A percentile compares a stretch with the other conserved stretches of the same genome.
Evolutionary conservation across 1,139 yeast genomes (phyloP).

Genomic region (Saccharomyces pastorianus): DNA sequence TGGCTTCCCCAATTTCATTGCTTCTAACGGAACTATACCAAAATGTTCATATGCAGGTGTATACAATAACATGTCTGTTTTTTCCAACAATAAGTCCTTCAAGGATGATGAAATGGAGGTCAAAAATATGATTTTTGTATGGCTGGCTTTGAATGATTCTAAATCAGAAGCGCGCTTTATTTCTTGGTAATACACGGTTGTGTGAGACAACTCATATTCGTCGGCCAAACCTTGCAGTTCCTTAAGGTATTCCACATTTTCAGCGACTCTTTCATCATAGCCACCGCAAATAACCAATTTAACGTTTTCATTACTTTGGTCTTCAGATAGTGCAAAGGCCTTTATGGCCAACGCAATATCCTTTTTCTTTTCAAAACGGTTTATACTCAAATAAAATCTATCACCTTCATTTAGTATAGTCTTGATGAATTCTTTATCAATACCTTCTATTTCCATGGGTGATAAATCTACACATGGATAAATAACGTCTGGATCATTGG

Average conservation of each 20-base stretch:
- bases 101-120: constrained; percentile 67
- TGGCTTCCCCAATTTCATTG: constrained; percentile 77
- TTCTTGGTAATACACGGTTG: constrained; percentile 37
- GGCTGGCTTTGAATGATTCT: constrained; percentile 14
- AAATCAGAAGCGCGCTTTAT: constrained; percentile 21
- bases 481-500: constrained; percentile 52
- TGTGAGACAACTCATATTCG: constrained; percentile 38
- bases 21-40: constrained; percentile 95
- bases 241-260: constrained; percentile 64
- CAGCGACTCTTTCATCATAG: constrained; percentile 65
- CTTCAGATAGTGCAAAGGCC: constrained; percentile 42
- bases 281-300: constrained; percentile 85
- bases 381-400: constrained; percentile 60
- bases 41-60: constrained; percentile 93
- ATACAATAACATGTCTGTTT: constrained; percentile 58
- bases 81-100: constrained; percentile 55
- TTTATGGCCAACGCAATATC: constrained; percentile 69
- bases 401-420: constrained; percentile 18
- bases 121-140: constrained; percentile 56
- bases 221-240: constrained; percentile 51
- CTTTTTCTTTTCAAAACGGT: constrained; percentile 83
- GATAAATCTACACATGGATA: constrained; percentile 77
- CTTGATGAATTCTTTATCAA: constrained; percentile 17
- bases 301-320: constrained; percentile 22
- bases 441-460: constrained; percentile 11